Base-by-base conservation (phyloP, 228 moss, liverwort and hornwort genomes). In the Sphagnum magellanicum region DNA sequence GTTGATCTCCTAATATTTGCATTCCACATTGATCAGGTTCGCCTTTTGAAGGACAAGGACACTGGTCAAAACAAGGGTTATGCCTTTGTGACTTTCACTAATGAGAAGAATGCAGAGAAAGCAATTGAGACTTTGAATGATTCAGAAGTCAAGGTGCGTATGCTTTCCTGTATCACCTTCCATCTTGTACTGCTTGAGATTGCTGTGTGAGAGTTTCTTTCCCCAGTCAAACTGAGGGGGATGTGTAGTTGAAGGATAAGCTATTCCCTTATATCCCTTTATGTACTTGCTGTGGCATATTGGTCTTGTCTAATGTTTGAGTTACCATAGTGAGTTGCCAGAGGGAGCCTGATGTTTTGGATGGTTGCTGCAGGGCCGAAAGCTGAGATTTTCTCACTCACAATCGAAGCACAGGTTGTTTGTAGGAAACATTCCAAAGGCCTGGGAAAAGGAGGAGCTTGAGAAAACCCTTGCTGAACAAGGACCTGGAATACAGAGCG, bases 41-140 rank as follows among this genome's bases (percentile, higher is more conserved):
- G 98, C 48, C 90, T 98, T 47, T 76, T 98, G 71, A 98, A 98
- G 75, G 98, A 98, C 70, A 98, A 98, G 75, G 98, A 98, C 75
- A 90, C 98, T 53, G 98, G 98, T 60, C 98, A 93, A 76, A 98
- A 98, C 76, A 98, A 94, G 78, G 98, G 98, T 65, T 98, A 98
- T 78, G 98, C 98, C 66, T 98, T 98, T 79, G 98, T 98, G 49
- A 98, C 98, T 63, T 98, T 98, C 73, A 94, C 89, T 66, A 98
- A 80, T 59, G 84, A 93, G 76, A 90, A 98, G 73, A 90, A 89
- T 80, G 98, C 98, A 11, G 98, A 98, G 83, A 98, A 94, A 74
- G 98, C 98, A 60, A 98, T 98, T 52, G 98, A 98, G 66, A 75
- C 88, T 64, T 68, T 98, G 58, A 98, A 93, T 69, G 98, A 94